phyloP scores from a whole-genome alignment of 371 early-diverging fungal genomes.

The Syncephalastrum sp. region DNA sequence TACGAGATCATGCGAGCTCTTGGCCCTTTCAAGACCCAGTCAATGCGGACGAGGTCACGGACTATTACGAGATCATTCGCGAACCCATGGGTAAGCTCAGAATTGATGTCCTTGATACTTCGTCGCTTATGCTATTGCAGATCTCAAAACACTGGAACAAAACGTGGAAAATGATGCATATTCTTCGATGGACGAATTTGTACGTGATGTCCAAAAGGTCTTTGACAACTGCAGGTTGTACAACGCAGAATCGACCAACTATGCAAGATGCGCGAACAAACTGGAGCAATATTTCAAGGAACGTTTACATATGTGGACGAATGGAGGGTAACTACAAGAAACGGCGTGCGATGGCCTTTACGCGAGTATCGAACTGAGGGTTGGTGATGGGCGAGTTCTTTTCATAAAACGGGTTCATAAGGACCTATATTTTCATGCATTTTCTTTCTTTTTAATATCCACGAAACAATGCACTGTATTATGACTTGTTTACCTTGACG shows the following conservation, averaged over 20 bases:
- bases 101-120: neutral
- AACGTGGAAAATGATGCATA: slow-evolving; percentile 56
- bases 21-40: slow-evolving; percentile 99
- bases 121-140: slow-evolving; percentile 18
- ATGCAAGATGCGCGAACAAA: slow-evolving; percentile 62
- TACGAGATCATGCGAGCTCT: slow-evolving; percentile 76
- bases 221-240: slow-evolving; percentile 65
- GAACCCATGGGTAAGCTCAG: slow-evolving; percentile 93
- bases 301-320: slow-evolving; percentile 26
- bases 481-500: slow-evolving; percentile 68
- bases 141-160: slow-evolving; percentile 57
- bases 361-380: slow-evolving; percentile 79
- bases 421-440: slow-evolving; percentile 41
- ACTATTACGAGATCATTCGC: slow-evolving; percentile 96
- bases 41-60: slow-evolving; percentile 87
- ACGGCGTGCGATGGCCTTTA: slow-evolving; percentile 74
- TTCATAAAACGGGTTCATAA: slow-evolving; percentile 92
- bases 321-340: slow-evolving; percentile 56
- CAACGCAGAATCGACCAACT: slow-evolving; percentile 63
- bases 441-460: neutral
- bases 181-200: slow-evolving; percentile 40
- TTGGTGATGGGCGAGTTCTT: slow-evolving; percentile 78
- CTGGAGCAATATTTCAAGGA: slow-evolving; percentile 52
- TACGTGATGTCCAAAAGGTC: slow-evolving; percentile 52
- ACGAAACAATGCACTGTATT: neutral